Percentiles rank a stretch among this genome's conserved stretches.
phyloP scores from a whole-genome alignment of 2,329 filamentous ascomycete genomes.

The Neonectria sp. region DNA sequence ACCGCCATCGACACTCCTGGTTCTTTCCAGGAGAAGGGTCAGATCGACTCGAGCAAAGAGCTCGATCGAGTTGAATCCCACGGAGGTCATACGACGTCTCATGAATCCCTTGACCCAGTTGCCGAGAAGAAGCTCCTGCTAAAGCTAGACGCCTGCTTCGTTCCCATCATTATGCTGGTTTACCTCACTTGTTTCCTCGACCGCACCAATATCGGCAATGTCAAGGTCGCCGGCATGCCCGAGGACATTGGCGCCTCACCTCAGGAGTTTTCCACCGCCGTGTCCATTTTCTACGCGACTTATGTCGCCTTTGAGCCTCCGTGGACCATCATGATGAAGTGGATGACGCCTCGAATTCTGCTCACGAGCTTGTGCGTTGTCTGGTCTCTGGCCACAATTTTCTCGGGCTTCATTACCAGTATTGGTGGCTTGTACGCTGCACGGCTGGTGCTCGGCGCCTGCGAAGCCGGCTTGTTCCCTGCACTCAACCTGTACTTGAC shows the following conservation, averaged over 20 bases:
- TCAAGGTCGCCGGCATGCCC: slow-evolving; percentile 52
- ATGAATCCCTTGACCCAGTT: slow-evolving; percentile 43
- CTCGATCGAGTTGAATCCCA: not conserved
- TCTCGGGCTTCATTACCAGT: slow-evolving; percentile 50
- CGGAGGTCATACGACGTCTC: not conserved
- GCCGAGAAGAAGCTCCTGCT: slow-evolving; percentile 49
- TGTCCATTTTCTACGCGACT: slow-evolving; percentile 52
- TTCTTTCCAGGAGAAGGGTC: not conserved
- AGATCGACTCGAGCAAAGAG: not conserved
- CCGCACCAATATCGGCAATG: slow-evolving; percentile 64
- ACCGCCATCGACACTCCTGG: slow-evolving; percentile 1
- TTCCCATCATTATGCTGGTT: slow-evolving; percentile 67
- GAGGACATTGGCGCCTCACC: slow-evolving; percentile 51
- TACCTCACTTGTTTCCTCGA: slow-evolving; percentile 71
- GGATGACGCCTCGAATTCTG: slow-evolving; percentile 51
- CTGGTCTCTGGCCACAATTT: slow-evolving; percentile 48
- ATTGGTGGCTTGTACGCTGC: slow-evolving; percentile 45
- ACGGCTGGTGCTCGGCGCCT: slow-evolving; percentile 40
- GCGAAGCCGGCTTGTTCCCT: slow-evolving; percentile 48
- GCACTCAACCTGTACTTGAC: slow-evolving; percentile 47
- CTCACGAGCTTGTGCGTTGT: slow-evolving; percentile 46
- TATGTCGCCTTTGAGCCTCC: slow-evolving; percentile 52
- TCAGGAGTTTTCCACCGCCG: slow-evolving; percentile 51
- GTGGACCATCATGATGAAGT: slow-evolving; percentile 52
- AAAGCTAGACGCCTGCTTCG: slow-evolving; percentile 52